A percentile compares a stretch with the other conserved stretches of the same genome.
Conservation (phyloP, 1,284 basidiomycete genomes). For the Leccinum fallax region DNA sequence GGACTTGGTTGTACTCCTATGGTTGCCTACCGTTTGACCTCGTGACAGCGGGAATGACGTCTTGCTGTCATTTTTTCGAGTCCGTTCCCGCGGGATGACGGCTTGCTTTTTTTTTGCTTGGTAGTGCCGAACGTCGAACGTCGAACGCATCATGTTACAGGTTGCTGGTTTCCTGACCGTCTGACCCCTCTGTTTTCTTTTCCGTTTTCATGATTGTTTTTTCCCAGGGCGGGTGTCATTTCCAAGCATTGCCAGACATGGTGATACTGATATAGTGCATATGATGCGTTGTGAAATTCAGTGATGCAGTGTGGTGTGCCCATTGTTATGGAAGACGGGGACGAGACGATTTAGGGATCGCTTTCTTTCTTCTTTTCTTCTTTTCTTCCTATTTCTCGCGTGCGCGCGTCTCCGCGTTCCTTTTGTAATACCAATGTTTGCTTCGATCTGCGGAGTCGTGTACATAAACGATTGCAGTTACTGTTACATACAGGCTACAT, state of each 20-base stretch:
- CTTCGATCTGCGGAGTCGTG: slow-evolving; percentile 33
- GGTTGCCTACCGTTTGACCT: slow-evolving; percentile 2
- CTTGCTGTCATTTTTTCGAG: not conserved
- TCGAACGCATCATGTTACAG: not conserved
- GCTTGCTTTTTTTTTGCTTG: not conserved
- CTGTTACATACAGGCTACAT: not conserved
- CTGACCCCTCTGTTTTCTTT: not conserved
- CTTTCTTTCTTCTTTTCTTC: not conserved
- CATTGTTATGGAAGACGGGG: slow-evolving; percentile 31
- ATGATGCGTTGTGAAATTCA: slow-evolving; percentile 24
- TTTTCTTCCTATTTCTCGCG: not conserved
- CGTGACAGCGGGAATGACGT: not conserved
- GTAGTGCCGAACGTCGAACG: not conserved
- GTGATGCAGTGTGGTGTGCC: slow-evolving; percentile 15
- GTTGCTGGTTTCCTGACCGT: not conserved
- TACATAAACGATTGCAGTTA: not conserved
- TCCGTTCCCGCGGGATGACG: slow-evolving; percentile 3
- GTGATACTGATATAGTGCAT: not conserved
- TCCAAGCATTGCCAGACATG: slow-evolving; percentile 2
- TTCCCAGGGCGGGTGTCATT: not conserved
- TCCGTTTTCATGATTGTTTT: not conserved
- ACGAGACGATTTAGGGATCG: slow-evolving; percentile 1
- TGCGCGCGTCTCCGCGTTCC: not conserved
- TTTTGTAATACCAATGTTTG: not conserved
- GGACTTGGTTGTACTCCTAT: not conserved